Evolutionary conservation across 345 rosid genomes (phyloP), one percentile per base, ranked within the genome.

Genomic region (Kandelia obovata): DNA sequence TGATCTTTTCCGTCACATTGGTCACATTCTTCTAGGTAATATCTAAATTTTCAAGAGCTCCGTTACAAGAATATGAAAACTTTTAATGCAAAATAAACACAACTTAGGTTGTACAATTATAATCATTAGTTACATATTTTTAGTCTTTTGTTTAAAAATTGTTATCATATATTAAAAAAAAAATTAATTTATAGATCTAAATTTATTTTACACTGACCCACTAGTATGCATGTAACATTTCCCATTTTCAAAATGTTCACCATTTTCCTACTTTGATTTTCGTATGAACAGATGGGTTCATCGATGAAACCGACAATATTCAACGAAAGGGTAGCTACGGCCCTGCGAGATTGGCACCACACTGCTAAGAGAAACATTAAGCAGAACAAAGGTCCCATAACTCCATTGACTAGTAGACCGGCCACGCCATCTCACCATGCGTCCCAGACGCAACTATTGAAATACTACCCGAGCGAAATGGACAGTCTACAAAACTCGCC

Each of bases 381-480:
- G 63, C 58, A 59, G 13, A 74, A 63, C 60, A 69, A 53, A 23
- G 78, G 73, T 5, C 55, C 73, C 1, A 58, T 39, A 39, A 76
- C 81, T 3, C 85, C 85, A 0, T 3, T 63, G 47, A 76, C 76
- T 0, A 88, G 90, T 62, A 62, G 87, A 26, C 89, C 92, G 5
- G 28, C 76, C 1, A 85, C 96, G 49, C 98, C 96, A 0, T 78
- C 92, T 5, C 86, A 76, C 68, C 77, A 81, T 28, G 28, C 61
- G 66, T 88, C 94, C 8, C 96, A 92, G 1, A 63, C 75, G 15
- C 95, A 83, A 58, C 89, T 90, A 61, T 83, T 92, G 28, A 88
- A 80, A 39, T 37, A 76, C 65, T 61, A 83, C 62, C 71, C 71
- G 23, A 47, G 66, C 31, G 86, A 82, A 70, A 11, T 71, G 65